Evolutionary conservation across 495 filamentous ascomycete genomes (phyloP), one percentile per base, ranked within the genome.

Genomic region (Clohesyomyces aquaticus): DNA sequence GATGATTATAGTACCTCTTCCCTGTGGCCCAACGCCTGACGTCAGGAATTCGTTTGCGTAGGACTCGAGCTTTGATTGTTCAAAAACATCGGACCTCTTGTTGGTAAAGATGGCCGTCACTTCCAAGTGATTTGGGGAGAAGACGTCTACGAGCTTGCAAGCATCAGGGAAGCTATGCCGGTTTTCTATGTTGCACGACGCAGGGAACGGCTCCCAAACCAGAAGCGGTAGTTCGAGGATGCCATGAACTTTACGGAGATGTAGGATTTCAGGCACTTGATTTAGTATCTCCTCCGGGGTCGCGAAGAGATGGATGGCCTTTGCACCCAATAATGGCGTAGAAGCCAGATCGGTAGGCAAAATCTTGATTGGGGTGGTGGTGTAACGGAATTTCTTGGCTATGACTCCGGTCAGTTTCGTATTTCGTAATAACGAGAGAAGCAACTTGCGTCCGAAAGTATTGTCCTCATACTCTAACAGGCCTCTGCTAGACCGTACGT

Each of bases 121-220:
- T 52, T 66, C 63, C 9, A 66, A 14, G 49, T 66, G 55, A 41
- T 66, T 66, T 3, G 63, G 63, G 41, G 56, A 66, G 63, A 66
- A 66, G 12, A 66, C 56, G 22, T 66, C 57, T 27, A 61, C 57
- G 10, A 55, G 22, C 18, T 49, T 41, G 57, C 47, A 61, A 11
- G 63, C 56, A 49, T 55, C 27, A 3, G 53, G 46, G 26, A 65
- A 59, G 2, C 47, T 8, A 22, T 59, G 55, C 11, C 27, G 62
- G 22, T 65, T 60, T 6, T 21, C 41, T 27, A 29, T 9, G 11
- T 25, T 52, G 25, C 63, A 66, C 12, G 63, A 19, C 0, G 26
- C 56, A n/a, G 63, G 63, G 12, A 66, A 25, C 10, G 56, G 63
- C 28, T 66, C 63, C 63, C 47, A 56, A 16, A 61, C 35, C 18